These are phyloP conservation scores for Flaveria robusta DNA, from an alignment of 129 eudicot genomes.

Conservation along the genomic window DNA sequence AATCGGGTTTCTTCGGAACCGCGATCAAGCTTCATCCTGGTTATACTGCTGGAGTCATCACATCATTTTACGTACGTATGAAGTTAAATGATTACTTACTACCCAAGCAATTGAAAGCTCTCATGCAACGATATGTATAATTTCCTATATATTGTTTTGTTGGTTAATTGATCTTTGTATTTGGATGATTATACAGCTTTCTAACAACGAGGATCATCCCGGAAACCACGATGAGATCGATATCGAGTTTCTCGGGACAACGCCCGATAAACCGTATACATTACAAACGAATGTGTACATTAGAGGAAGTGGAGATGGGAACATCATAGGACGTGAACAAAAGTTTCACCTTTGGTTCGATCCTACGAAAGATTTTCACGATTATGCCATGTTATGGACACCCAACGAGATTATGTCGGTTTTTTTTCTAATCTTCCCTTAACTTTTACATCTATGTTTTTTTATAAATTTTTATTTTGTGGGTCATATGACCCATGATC, in stretches of 20 bases:
- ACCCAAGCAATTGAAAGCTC: not conserved
- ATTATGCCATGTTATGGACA: slow-evolving; percentile 81
- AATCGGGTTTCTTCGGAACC: slow-evolving; percentile 74
- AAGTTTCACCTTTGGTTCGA: slow-evolving; percentile 87
- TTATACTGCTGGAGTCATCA: slow-evolving; percentile 88
- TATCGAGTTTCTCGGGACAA: slow-evolving; percentile 78
- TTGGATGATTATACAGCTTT: slow-evolving; percentile 46
- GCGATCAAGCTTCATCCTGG: slow-evolving; percentile 83
- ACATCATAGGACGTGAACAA: slow-evolving; percentile 79
- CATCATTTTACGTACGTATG: slow-evolving; percentile 68
- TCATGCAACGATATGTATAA: not conserved
- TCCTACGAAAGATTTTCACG: slow-evolving; percentile 74
- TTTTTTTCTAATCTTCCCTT: not conserved
- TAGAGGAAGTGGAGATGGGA: slow-evolving; percentile 85
- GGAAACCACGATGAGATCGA: slow-evolving; percentile 85
- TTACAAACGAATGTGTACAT: slow-evolving; percentile 81
- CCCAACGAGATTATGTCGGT: slow-evolving; percentile 67
- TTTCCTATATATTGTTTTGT: not conserved
- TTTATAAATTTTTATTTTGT: not conserved
- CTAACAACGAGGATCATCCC: slow-evolving; percentile 66
- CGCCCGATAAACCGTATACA: slow-evolving; percentile 60
- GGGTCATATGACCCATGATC: not conserved
- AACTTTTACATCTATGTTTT: too few relatives aligned
- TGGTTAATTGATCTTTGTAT: not conserved
- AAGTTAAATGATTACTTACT: slow-evolving; percentile 12